These are phyloP conservation scores for Syncephalastrum contaminatum DNA, from an alignment of 371 early-diverging fungal species.

Conservation along the genomic window DNA sequence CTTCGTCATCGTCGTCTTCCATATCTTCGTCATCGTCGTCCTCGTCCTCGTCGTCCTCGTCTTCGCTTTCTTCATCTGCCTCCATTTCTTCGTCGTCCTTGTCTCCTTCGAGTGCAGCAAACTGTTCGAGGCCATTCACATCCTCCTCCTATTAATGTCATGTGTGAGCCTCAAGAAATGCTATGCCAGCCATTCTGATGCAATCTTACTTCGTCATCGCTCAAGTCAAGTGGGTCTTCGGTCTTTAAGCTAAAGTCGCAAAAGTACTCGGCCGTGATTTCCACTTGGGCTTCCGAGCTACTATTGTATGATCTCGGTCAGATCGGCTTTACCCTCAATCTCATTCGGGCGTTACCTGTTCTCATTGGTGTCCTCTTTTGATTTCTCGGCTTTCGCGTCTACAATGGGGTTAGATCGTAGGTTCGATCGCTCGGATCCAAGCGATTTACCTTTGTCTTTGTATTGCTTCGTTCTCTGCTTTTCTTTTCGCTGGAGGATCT, in stretches of 20 bases:
- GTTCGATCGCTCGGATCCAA: not conserved
- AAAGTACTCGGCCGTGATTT: constrained; percentile 37
- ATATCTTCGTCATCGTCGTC: constrained; percentile 30
- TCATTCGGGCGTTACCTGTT: too few species aligned
- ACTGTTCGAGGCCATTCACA: constrained; percentile 31
- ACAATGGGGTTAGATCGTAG: too few species aligned
- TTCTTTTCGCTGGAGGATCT: constrained; percentile 50
- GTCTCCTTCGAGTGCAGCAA: constrained; percentile 30
- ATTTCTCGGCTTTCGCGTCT: too few species aligned
- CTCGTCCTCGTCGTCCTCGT: constrained; percentile 31
- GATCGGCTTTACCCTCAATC: too few species aligned
- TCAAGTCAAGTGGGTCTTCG: constrained; percentile 42
- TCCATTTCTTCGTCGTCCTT: constrained; percentile 32
- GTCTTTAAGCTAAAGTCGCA: constrained; percentile 35
- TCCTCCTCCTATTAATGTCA: constrained; percentile 23
- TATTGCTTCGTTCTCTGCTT: constrained; percentile 9
- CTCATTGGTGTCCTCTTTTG: too few species aligned
- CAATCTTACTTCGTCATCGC: constrained; percentile 33
- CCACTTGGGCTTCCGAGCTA: constrained; percentile 13
- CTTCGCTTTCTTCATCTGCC: constrained; percentile 19
- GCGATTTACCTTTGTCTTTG: not conserved
- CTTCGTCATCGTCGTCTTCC: constrained; percentile 26
- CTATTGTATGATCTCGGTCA: constrained; percentile 1
- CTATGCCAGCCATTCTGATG: not conserved
- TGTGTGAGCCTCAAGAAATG: not conserved